These are phyloP conservation scores for Teratosphaeria gauchensis DNA, from an alignment of 2,329 filamentous ascomycete genomes.

Conservation along the genomic window DNA sequence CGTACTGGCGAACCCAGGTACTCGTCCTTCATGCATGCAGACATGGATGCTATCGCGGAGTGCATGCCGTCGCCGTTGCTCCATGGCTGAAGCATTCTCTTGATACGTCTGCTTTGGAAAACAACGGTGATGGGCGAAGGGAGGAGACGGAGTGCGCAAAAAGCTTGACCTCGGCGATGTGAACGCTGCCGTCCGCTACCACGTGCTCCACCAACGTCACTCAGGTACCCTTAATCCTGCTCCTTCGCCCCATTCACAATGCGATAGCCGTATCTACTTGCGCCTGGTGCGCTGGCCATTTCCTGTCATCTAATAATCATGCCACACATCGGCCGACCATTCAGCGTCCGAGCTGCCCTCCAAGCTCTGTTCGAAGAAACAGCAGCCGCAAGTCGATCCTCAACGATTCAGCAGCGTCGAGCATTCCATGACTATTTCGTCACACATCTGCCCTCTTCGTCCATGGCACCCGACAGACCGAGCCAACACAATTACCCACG, in stretches of 20 bases:
- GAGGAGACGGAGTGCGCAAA: too few species aligned
- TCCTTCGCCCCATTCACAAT: neutral
- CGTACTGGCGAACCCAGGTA: too few species aligned
- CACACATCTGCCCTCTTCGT: constrained; percentile 87
- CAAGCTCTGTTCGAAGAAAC: constrained; percentile 16
- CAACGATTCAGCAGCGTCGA: constrained; percentile 19
- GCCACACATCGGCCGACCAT: constrained; percentile 20
- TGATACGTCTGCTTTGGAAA: too few species aligned
- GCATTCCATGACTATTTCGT: constrained; percentile 94
- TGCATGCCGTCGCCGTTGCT: too few species aligned
- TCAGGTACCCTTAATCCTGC: too few species aligned
- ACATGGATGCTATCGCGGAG: too few species aligned
- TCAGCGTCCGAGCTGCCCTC: constrained; percentile 20
- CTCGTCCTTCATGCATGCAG: too few species aligned
- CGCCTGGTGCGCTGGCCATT: neutral
- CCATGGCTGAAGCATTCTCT: too few species aligned
- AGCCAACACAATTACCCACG: constrained; percentile 75
- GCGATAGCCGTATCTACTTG: neutral
- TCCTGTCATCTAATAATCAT: constrained; percentile 6
- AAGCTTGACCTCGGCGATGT: too few species aligned
- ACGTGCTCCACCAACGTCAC: too few species aligned
- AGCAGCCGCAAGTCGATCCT: constrained; percentile 1
- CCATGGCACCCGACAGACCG: constrained; percentile 66
- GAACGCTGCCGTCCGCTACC: too few species aligned
- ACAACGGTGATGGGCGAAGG: too few species aligned